phyloP scores from a whole-genome alignment of 768 basidiomycete genomes.

The Exsudoporus frostii region DNA sequence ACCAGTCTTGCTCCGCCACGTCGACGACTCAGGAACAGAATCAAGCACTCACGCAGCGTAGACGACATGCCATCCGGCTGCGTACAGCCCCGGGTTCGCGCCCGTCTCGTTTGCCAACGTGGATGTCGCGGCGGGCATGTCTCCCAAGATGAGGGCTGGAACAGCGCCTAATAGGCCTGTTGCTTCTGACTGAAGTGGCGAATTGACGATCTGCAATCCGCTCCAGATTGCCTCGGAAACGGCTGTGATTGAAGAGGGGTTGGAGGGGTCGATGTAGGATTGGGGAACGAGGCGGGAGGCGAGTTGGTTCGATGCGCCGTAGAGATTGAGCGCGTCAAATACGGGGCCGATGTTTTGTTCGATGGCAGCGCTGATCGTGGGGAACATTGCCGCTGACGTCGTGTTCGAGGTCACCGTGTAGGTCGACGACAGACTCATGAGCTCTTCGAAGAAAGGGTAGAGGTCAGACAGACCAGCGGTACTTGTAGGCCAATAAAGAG shows the following conservation, averaged over 20 bases:
- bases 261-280: slow-evolving; percentile 12
- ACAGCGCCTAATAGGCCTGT: background rate
- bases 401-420: slow-evolving; percentile 16
- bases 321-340: slow-evolving; percentile 8
- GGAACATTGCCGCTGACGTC: slow-evolving; percentile 12
- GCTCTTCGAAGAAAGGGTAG: slow-evolving; percentile 17
- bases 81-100: slow-evolving; percentile 18
- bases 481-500: slow-evolving; percentile 13
- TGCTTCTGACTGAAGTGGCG: background rate
- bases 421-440: slow-evolving; percentile 7
- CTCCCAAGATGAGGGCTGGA: background rate
- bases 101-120: slow-evolving; percentile 5
- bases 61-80: slow-evolving; percentile 12
- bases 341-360: slow-evolving; percentile 6
- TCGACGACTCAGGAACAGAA: background rate
- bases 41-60: slow-evolving; percentile 9
- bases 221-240: slow-evolving; percentile 19
- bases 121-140: slow-evolving; percentile 7
- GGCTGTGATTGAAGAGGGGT: slow-evolving; percentile 4
- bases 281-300: slow-evolving; percentile 20
- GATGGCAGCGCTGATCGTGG: slow-evolving; percentile 10
- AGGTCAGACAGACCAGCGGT: slow-evolving; percentile 3
- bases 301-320: slow-evolving; percentile 16
- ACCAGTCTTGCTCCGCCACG: too few species aligned
- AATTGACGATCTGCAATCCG: slow-evolving; percentile 13